phyloP scores from a whole-genome alignment of 2,329 filamentous ascomycete species.

The Lasiodiplodia citricola region DNA sequence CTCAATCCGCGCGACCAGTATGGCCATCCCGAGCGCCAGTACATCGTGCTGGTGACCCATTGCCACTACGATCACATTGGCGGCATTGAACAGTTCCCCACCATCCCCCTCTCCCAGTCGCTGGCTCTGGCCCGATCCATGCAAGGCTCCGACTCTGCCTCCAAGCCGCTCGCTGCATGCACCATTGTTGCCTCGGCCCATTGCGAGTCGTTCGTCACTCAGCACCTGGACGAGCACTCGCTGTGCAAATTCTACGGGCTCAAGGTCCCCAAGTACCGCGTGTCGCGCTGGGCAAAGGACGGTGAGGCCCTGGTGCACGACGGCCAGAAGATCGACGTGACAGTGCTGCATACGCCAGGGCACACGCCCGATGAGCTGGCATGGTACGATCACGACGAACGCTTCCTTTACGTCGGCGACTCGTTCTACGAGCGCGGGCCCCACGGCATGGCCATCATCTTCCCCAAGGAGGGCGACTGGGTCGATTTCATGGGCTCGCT shows the following conservation, averaged over 20 bases:
- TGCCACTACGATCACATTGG: constrained; percentile 54
- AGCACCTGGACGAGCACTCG: constrained; percentile 47
- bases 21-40: constrained; percentile 31
- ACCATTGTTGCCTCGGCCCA: constrained; percentile 43
- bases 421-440: constrained; percentile 49
- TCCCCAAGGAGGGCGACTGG: constrained; percentile 65
- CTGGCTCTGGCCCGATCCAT: constrained; percentile 2
- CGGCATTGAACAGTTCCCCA: constrained; percentile 44
- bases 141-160: neutral
- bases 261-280: constrained; percentile 46
- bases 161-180: constrained; percentile 27
- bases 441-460: constrained; percentile 47
- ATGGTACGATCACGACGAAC: constrained; percentile 52
- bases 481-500: constrained; percentile 87
- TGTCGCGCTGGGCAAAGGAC: constrained; percentile 50
- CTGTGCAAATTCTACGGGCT: constrained; percentile 45
- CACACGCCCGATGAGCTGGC: constrained; percentile 55
- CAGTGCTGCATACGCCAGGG: constrained; percentile 54
- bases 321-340: constrained; percentile 41
- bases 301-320: constrained; percentile 39
- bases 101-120: constrained; percentile 3
- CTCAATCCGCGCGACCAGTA: constrained; percentile 44
- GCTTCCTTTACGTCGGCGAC: constrained; percentile 54
- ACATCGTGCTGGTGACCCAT: constrained; percentile 53
- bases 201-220: constrained; percentile 47